Conservation (phyloP, 495 filamentous ascomycete species). For the Friedmanniomyces simplex region DNA sequence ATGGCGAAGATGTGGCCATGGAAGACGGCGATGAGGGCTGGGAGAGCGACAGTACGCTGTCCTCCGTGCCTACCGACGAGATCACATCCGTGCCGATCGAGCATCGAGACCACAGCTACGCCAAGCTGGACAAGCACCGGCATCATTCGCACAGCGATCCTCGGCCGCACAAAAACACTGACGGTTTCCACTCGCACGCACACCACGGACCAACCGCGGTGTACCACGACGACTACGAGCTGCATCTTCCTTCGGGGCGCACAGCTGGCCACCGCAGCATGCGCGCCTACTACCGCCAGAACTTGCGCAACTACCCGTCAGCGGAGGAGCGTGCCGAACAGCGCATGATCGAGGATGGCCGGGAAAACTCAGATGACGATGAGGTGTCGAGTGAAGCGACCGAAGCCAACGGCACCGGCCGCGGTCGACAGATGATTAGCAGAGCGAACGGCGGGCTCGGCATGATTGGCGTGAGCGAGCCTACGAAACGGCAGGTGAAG, state of each 20-base stretch:
- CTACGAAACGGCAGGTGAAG: constrained; percentile 55
- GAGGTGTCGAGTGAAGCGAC: constrained; percentile 33
- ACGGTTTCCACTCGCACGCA: constrained; percentile 66
- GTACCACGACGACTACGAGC: constrained; percentile 82
- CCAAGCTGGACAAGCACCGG: constrained; percentile 49
- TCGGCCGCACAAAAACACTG: constrained; percentile 53
- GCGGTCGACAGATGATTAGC: constrained; percentile 50
- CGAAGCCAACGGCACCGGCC: constrained; percentile 27
- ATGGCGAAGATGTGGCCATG: constrained; percentile 21
- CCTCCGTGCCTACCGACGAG: constrained; percentile 69
- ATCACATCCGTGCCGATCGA: constrained; percentile 62
- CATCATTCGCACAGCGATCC: constrained; percentile 55
- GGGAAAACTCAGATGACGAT: constrained; percentile 32
- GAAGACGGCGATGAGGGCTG: constrained; percentile 58
- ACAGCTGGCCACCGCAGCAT: constrained; percentile 86
- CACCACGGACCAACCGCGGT: constrained; percentile 51
- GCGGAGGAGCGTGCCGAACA: constrained; percentile 47
- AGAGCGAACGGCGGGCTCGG: constrained; percentile 64
- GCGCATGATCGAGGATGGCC: constrained; percentile 28
- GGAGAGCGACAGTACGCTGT: constrained; percentile 85
- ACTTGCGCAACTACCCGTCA: constrained; percentile 71
- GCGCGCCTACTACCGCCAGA: constrained; percentile 81
- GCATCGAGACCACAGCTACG: constrained; percentile 48
- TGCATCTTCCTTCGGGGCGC: constrained; percentile 84
- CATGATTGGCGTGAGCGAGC: constrained; percentile 62